Conservation (phyloP, 768 basidiomycete genomes). For the Boletus vinaceobasis region DNA sequence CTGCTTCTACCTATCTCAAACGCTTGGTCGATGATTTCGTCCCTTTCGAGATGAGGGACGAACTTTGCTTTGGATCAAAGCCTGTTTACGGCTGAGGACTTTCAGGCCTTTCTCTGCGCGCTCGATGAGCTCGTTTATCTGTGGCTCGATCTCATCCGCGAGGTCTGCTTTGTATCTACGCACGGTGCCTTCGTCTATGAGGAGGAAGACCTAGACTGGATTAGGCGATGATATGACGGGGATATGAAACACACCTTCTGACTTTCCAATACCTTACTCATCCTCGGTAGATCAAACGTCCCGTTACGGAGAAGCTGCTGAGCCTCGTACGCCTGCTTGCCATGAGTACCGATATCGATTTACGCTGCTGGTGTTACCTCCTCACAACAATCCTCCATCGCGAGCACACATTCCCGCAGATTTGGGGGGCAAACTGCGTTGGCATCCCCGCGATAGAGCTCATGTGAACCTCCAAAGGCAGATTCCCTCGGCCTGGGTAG, state of each 20-base stretch:
- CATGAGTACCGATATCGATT: background rate
- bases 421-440: conserved; percentile 67
- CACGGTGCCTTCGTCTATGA: conserved; percentile 72
- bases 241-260: conserved; percentile 48
- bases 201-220: conserved; percentile 60
- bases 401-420: conserved; percentile 70
- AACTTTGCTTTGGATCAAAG: conserved; percentile 62
- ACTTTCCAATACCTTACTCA: conserved; percentile 62
- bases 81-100: conserved; percentile 59
- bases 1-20: conserved; percentile 50
- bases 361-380: conserved; percentile 43
- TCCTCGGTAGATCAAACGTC: conserved; percentile 67
- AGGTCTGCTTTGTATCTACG: conserved; percentile 71
- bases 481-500: conserved; percentile 56
- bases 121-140: conserved; percentile 70
- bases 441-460: conserved; percentile 60
- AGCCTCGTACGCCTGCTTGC: conserved; percentile 57
- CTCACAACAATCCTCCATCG: conserved; percentile 80
- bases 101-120: conserved; percentile 68
- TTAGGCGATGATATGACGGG: conserved; percentile 1
- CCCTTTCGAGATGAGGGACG: background rate
- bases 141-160: conserved; percentile 77
- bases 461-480: conserved; percentile 64
- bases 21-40: background rate
- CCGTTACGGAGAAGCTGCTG: conserved; percentile 68